Conservation (phyloP, 768 basidiomycete species). For the Xerocomellus intermedius region DNA sequence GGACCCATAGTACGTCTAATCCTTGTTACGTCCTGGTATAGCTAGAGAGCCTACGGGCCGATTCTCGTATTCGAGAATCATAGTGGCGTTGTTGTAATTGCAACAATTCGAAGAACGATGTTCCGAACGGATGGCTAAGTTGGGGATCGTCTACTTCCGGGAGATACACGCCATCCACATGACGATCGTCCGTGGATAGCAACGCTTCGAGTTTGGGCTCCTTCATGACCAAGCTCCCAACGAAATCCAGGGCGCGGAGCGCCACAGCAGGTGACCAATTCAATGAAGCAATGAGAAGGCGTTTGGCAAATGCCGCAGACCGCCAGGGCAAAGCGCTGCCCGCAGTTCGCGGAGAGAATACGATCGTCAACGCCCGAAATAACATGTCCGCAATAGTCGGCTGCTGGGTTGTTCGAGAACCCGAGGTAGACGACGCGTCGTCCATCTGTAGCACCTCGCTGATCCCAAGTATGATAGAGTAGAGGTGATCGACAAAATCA, state of each 20-base stretch:
- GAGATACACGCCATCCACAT: constrained; percentile 80
- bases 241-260: constrained; percentile 70
- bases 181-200: constrained; percentile 83
- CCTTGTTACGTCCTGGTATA: constrained; percentile 38
- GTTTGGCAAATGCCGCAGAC: constrained; percentile 90
- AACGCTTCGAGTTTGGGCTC: constrained; percentile 82
- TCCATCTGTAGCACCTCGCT: constrained; percentile 68
- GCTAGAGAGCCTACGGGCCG: constrained; percentile 57
- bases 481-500: constrained; percentile 85
- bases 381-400: constrained; percentile 63
- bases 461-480: constrained; percentile 76
- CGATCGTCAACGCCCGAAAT: constrained; percentile 79
- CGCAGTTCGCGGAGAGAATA: constrained; percentile 72
- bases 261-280: constrained; percentile 74
- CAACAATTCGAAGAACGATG: constrained; percentile 84
- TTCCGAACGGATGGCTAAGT: constrained; percentile 75
- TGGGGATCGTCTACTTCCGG: constrained; percentile 89
- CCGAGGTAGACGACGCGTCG: constrained; percentile 35
- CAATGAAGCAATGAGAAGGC: constrained; percentile 77
- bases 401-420: constrained; percentile 28
- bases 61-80: constrained; percentile 66
- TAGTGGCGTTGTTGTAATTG: constrained; percentile 58
- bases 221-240: constrained; percentile 66
- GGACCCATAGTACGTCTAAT: constrained; percentile 29
- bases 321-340: constrained; percentile 65